These are phyloP conservation scores for Ophiostoma sp. DNA, from an alignment of 2,329 filamentous ascomycete species.

Conservation along the genomic window DNA sequence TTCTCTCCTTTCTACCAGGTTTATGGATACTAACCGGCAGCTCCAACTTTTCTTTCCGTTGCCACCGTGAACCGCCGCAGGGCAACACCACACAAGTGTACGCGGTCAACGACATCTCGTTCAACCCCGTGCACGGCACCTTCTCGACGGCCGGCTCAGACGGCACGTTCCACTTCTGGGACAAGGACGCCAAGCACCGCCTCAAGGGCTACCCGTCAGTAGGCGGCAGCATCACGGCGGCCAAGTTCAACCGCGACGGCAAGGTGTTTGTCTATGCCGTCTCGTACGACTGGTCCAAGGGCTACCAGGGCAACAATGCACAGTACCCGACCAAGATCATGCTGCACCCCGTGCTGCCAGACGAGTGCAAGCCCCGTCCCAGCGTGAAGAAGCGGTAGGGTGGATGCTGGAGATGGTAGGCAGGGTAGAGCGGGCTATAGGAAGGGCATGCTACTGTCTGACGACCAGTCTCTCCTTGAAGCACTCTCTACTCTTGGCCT, in stretches of 20 bases:
- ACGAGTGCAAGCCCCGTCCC: conserved; percentile 59
- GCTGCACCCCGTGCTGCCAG: conserved; percentile 66
- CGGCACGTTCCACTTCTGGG: conserved; percentile 96
- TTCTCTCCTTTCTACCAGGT: not conserved
- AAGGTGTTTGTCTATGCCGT: conserved; percentile 83
- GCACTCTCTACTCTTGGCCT: not conserved
- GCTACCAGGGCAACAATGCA: conserved; percentile 76
- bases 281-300: conserved; percentile 98
- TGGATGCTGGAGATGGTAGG: not conserved
- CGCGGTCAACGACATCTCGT: conserved; percentile 94
- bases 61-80: conserved; percentile 76
- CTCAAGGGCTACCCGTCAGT: conserved; percentile 83
- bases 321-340: conserved; percentile 74
- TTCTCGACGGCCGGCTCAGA: conserved; percentile 95
- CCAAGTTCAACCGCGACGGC: conserved; percentile 84
- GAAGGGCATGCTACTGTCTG: not conserved
- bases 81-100: conserved; percentile 82
- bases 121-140: conserved; percentile 95
- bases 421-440: not conserved
- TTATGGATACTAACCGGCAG: conserved; percentile 36
- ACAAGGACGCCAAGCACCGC: conserved; percentile 83
- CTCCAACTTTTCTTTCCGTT: conserved; percentile 98
- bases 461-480: not conserved
- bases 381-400: conserved; percentile 53
- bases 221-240: conserved; percentile 81